A percentile compares a stretch with the other conserved stretches of the same genome.
These are phyloP conservation scores for Fusarium chlamydosporum DNA, from an alignment of 2,329 filamentous ascomycete genomes.

Conservation along the genomic window DNA sequence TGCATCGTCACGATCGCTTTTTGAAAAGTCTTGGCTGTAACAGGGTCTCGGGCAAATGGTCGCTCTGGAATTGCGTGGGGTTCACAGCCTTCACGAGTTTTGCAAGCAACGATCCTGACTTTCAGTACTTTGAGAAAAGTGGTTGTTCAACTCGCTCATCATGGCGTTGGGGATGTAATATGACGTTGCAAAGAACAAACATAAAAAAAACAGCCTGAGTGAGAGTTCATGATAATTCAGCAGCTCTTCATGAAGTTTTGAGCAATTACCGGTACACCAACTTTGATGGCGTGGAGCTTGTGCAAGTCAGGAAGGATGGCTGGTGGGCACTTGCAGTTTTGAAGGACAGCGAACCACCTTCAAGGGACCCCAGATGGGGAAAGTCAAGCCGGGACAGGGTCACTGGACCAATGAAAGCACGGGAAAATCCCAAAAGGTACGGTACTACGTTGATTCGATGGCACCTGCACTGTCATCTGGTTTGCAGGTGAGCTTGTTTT, in stretches of 20 bases:
- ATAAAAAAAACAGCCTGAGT: neutral
- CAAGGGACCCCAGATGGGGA: constrained; percentile 40
- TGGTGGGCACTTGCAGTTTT: constrained; percentile 27
- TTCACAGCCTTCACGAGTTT: constrained; percentile 4
- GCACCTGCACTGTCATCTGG: constrained; percentile 30
- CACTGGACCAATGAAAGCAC: constrained; percentile 27
- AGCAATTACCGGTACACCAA: constrained; percentile 28
- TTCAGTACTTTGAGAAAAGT: neutral
- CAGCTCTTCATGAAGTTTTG: constrained; percentile 31
- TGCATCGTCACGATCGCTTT: constrained; percentile 40
- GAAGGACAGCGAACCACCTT: constrained; percentile 29
- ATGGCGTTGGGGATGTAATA: neutral
- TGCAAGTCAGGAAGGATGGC: constrained; percentile 18
- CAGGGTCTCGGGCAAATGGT: constrained; percentile 39
- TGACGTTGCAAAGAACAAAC: constrained; percentile 1
- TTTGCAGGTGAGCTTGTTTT: constrained; percentile 18
- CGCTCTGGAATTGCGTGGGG: constrained; percentile 39
- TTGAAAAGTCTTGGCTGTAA: constrained; percentile 45
- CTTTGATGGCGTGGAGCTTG: constrained; percentile 33
- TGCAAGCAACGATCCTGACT: constrained; percentile 15
- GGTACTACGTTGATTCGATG: constrained; percentile 30
- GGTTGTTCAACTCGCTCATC: neutral
- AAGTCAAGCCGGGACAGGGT: constrained; percentile 26
- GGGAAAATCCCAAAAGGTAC: constrained; percentile 34
- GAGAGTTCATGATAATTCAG: constrained; percentile 36